A percentile compares a stretch with the other conserved stretches of the same genome.
These are phyloP conservation scores for Hypoxylon lienhwacheense DNA, from an alignment of 495 filamentous ascomycete genomes.

Conservation along the genomic window DNA sequence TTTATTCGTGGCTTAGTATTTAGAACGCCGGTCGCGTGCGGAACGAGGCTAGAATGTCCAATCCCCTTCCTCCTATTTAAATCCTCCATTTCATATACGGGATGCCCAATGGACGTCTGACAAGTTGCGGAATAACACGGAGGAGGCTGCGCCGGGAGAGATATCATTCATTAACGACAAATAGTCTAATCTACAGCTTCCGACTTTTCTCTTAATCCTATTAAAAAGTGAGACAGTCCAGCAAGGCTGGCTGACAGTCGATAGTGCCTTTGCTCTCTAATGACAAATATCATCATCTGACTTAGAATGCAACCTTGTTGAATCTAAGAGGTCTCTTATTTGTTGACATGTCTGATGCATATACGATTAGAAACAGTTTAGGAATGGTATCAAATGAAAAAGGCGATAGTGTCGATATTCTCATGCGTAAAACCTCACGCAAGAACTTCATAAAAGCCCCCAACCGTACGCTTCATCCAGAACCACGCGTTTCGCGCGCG, in stretches of 20 bases:
- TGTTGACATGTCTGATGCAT: background rate
- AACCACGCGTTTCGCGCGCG: background rate
- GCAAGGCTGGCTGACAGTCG: background rate
- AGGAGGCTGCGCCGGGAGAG: background rate
- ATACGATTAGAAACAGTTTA: background rate
- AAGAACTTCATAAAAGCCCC: background rate
- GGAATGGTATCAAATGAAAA: constrained; percentile 7
- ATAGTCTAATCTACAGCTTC: background rate
- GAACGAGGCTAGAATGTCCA: no score
- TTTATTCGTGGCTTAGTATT: no score
- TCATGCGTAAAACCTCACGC: background rate
- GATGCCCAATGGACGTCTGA: no score
- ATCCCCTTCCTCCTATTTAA: no score
- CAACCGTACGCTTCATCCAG: background rate
- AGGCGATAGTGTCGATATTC: background rate
- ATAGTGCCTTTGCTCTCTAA: background rate
- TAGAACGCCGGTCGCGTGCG: no score
- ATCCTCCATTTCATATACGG: no score
- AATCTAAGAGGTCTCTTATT: background rate
- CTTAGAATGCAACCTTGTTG: background rate
- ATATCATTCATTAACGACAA: background rate
- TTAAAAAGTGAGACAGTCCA: constrained; percentile 2
- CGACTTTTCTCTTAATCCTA: background rate
- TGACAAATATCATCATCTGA: background rate
- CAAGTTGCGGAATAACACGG: background rate